Conservation (phyloP, 2,329 filamentous ascomycete species). For the Colletotrichum gloeosporioides region DNA sequence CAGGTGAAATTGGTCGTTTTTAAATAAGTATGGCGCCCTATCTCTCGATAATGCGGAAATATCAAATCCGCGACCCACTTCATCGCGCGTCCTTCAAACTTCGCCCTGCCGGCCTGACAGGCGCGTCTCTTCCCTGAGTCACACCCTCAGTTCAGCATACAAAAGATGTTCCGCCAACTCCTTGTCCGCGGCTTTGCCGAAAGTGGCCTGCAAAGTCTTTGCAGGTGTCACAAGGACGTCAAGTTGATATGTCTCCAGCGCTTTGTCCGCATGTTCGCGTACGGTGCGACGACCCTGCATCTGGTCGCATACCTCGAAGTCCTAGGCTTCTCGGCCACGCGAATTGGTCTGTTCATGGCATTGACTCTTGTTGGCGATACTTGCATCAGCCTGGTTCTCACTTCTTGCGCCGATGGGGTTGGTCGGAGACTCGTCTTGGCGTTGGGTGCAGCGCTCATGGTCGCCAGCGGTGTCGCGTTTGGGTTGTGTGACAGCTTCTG, state of each 20-base stretch:
- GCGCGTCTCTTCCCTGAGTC: not conserved
- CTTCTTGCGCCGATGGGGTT: not conserved
- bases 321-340: not conserved
- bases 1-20: rapidly evolving
- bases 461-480: not conserved
- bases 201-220: not conserved
- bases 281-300: not conserved
- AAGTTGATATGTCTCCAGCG: not conserved
- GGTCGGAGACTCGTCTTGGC: not conserved
- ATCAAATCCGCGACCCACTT: not conserved
- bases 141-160: rapidly evolving
- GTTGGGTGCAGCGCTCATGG: not conserved
- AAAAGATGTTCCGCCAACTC: not conserved
- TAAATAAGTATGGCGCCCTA: not conserved
- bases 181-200: not conserved
- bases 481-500: not conserved
- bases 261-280: not conserved
- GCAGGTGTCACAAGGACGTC: not conserved
- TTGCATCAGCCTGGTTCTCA: not conserved
- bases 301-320: not conserved
- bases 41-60: not conserved
- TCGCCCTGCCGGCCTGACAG: not conserved
- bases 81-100: not conserved
- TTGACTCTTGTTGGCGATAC: not conserved
- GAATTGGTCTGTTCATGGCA: not conserved